Conservation (phyloP, 1,284 basidiomycete species). For the Sutorius eximius region DNA sequence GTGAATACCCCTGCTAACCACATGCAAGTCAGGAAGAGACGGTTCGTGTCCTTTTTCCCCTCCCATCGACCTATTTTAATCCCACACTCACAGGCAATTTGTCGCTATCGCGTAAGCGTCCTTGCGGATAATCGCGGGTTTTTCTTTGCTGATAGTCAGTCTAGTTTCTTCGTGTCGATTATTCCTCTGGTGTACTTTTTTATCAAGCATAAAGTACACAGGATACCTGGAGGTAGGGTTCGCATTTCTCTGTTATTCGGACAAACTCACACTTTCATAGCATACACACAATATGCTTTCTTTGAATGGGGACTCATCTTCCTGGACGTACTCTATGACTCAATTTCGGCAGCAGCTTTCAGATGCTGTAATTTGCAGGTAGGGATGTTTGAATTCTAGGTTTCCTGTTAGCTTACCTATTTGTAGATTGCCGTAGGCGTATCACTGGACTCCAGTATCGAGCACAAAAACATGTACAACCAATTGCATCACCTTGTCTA, state of each 20-base stretch:
- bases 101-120: slow-evolving; percentile 50
- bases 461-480: slow-evolving; percentile 32
- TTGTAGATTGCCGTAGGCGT: slow-evolving; percentile 31
- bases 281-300: slow-evolving; percentile 83
- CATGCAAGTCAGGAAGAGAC: slow-evolving; percentile 43
- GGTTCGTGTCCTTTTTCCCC: slow-evolving; percentile 42
- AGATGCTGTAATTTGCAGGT: slow-evolving; percentile 54
- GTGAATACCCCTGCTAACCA: slow-evolving; percentile 50
- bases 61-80: slow-evolving; percentile 2
- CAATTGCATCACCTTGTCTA: slow-evolving; percentile 25
- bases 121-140: background rate
- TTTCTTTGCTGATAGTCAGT: slow-evolving; percentile 8
- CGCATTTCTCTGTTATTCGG: background rate
- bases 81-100: slow-evolving; percentile 42
- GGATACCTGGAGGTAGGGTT: slow-evolving; percentile 70
- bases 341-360: slow-evolving; percentile 65
- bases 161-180: slow-evolving; percentile 69
- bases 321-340: slow-evolving; percentile 79
- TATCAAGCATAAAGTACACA: slow-evolving; percentile 79
- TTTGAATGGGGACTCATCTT: slow-evolving; percentile 87
- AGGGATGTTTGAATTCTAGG: background rate
- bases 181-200: slow-evolving; percentile 83
- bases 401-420: slow-evolving; percentile 4
- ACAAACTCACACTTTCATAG: slow-evolving; percentile 39
- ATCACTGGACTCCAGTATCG: slow-evolving; percentile 24